Base-by-base conservation (phyloP, 257 asterid genomes). In the Solanum piurae region DNA sequence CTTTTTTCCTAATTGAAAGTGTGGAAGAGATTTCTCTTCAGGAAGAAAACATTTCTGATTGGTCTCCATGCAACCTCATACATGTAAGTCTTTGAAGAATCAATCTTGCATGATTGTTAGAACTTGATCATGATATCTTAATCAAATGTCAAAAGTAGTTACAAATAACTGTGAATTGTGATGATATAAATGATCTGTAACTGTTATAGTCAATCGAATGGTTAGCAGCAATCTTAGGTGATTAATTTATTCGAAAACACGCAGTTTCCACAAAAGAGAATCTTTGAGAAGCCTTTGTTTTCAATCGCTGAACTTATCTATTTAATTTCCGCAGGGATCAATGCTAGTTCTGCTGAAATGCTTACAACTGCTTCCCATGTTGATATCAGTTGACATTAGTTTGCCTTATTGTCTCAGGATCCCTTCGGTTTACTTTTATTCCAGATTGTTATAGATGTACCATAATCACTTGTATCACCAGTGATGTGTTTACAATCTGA, bases 1-100 rank as follows among this genome's bases (percentile, higher is more conserved):
- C 84, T 42, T 42, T 76, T 76, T 77, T 77, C 84, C 84, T 77
- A 77, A 77, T 77, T 77, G 84, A 77, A 77, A 77, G 84, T 40
- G 62, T 77, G 62, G 84, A 40, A 77, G 84, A 77, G 84, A 77
- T 77, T 40, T 40, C 85, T 79, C 85, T 79, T 79, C 85, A 79
- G 64, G 64, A 44, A 79, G 38, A 79, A 79, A 79, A 44, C 85
- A 79, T 79, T 77, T 79, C 85, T 79, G 85, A 79, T 79, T 79
- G 66, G 38, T 79, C 66, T 79, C n/a, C 38, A 79, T 79, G 64
- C 38, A 79, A 79, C 64, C 84, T 42, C 64, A 13, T 77, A 25
- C 62, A 42, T 77, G 84, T 25, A 77, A 42, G 64, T 77, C 25
- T 76, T 76, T 42, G 62, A 77, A 58, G 52, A 77, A 44, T 79